Percentiles rank a stretch among this genome's conserved stretches.
Evolutionary conservation across 768 basidiomycete genomes (phyloP).

Genomic region (Termitomyces sp.): DNA sequence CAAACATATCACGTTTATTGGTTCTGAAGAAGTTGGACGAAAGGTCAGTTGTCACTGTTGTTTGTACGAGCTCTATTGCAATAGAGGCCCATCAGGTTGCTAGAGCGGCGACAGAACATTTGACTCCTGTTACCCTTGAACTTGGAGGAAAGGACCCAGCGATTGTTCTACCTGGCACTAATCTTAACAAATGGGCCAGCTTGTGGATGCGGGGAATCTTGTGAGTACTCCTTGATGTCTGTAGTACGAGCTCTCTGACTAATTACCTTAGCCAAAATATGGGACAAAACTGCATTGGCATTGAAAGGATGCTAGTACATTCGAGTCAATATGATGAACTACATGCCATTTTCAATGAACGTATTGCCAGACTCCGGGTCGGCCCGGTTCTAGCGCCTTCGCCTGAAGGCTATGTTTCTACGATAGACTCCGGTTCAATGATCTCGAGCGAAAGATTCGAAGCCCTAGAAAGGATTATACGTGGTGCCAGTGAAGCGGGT

Average conservation of each 20-base stretch:
- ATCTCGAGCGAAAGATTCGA: slow-evolving; percentile 71
- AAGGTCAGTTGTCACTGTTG: slow-evolving; percentile 40
- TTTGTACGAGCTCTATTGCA: background rate
- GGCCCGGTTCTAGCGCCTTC: slow-evolving; percentile 69
- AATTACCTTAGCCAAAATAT: slow-evolving; percentile 65
- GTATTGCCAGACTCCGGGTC: slow-evolving; percentile 63
- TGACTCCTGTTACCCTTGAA: slow-evolving; percentile 91
- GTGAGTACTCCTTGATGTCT: slow-evolving; percentile 42
- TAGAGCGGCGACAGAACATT: slow-evolving; percentile 73
- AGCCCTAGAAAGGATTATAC: slow-evolving; percentile 62
- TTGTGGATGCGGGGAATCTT: slow-evolving; percentile 89
- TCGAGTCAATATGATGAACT: slow-evolving; percentile 71
- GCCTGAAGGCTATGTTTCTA: slow-evolving; percentile 63
- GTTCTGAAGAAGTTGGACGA: slow-evolving; percentile 73
- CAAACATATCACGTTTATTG: slow-evolving; percentile 94
- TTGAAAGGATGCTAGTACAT: slow-evolving; percentile 90
- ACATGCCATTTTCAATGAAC: slow-evolving; percentile 56
- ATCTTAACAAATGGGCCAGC: slow-evolving; percentile 74
- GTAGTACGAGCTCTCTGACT: background rate
- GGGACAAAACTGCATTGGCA: slow-evolving; percentile 97
- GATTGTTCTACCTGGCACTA: slow-evolving; percentile 81
- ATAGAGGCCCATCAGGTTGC: slow-evolving; percentile 54
- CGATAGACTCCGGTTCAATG: slow-evolving; percentile 87
- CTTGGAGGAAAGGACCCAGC: slow-evolving; percentile 95
- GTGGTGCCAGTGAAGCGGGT: slow-evolving; percentile 63